phyloP scores from a whole-genome alignment of 192 early-diverging fungal genomes.

The Coemansia sp. region DNA sequence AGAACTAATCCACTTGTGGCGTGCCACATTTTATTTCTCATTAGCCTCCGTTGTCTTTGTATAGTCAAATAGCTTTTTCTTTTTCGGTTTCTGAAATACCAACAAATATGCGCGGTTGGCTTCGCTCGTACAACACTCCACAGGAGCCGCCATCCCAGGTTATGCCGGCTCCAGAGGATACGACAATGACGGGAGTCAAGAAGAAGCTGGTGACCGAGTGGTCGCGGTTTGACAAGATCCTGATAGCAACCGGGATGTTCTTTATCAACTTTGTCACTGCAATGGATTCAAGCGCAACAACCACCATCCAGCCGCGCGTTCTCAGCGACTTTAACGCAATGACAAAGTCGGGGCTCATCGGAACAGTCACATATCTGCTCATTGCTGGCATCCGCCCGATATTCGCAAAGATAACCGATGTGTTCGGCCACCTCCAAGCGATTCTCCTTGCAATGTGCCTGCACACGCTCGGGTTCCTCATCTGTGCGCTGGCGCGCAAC shows the following conservation, averaged over 20 bases:
- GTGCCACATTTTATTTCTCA: no score
- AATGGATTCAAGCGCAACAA: conserved; percentile 39
- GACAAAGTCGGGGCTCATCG: conserved; percentile 27
- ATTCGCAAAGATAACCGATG: conserved; percentile 42
- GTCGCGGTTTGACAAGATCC: conserved; percentile 35
- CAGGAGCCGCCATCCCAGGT: conserved; percentile 1
- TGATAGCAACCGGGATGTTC: conserved; percentile 41
- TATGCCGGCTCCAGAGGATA: conserved; percentile 5
- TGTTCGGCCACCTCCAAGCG: conserved; percentile 39
- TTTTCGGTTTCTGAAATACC: no score
- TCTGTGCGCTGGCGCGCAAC: conserved; percentile 31
- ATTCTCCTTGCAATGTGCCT: conserved; percentile 22
- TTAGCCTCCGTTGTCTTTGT: no score
- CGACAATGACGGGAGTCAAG: conserved; percentile 46
- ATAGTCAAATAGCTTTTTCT: no score
- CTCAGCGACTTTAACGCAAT: conserved; percentile 48
- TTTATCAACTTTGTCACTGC: conserved; percentile 47
- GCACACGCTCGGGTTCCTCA: conserved; percentile 35
- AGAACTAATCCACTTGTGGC: no score
- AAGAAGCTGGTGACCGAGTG: conserved; percentile 51
- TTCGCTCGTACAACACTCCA: conserved; percentile 9
- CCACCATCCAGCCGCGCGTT: conserved; percentile 33
- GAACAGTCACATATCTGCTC: conserved; percentile 38
- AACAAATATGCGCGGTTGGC: neutral
- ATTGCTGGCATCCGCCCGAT: conserved; percentile 40